Percentiles rank a stretch among this genome's conserved stretches.
These are phyloP conservation scores for Tulasnella calospora DNA, from an alignment of 768 basidiomycete species.

Conservation along the genomic window DNA sequence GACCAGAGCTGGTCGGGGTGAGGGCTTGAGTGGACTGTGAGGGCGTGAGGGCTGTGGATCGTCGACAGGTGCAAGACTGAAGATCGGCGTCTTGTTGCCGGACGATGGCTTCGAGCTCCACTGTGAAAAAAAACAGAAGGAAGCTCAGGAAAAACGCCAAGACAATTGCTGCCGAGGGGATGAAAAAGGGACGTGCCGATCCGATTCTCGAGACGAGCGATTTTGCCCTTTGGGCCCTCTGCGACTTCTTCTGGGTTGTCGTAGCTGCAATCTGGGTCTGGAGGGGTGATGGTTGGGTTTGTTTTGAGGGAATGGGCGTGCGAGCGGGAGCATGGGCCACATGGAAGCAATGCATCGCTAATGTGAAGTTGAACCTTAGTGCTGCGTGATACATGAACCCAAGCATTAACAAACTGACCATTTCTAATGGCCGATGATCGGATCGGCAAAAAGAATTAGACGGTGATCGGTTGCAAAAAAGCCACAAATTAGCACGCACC, in stretches of 20 bases:
- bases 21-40: not conserved
- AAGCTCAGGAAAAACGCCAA: not conserved
- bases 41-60: not conserved
- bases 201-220: not conserved
- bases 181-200: not conserved
- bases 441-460: not conserved
- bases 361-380: not conserved
- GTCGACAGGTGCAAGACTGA: not conserved
- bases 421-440: not conserved
- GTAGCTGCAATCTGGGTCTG: slow-evolving; percentile 21
- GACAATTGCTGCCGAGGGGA: not conserved
- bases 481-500: not conserved
- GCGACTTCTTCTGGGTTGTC: slow-evolving; percentile 21
- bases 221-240: slow-evolving; percentile 18
- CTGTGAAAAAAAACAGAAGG: not conserved
- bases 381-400: not conserved
- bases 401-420: slow-evolving; percentile 11
- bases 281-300: not conserved
- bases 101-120: slow-evolving; percentile 8
- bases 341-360: slow-evolving; percentile 20
- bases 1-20: not conserved
- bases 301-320: slow-evolving; percentile 15
- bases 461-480: not conserved
- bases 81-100: slow-evolving; percentile 9
- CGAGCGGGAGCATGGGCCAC: slow-evolving; percentile 21